Base-by-base conservation (phyloP, 495 filamentous ascomycete genomes). In the Amorphotheca resinae region DNA sequence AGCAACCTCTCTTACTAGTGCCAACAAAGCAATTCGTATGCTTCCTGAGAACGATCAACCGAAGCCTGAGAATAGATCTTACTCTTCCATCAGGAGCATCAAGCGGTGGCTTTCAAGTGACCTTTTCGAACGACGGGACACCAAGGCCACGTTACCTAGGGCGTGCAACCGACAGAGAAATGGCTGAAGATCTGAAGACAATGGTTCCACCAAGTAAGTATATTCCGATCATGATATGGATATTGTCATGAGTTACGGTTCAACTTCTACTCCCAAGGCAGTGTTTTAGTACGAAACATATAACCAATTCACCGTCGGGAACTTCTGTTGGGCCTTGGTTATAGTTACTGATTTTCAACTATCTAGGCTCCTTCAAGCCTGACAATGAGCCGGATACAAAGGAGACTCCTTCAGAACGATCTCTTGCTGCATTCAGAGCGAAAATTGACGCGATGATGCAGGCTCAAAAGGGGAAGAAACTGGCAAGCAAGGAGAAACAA, bases 61-160 rank as follows among this genome's bases (percentile, higher is more conserved):
- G 55, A 1, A 56, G 59, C 6, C 59, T 81, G 15, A 49, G 60
- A 0, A 63, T 59, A 16, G 26, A 53, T 2, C 54, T 84, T 16
- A 49, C 55, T 2, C 67, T 87, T 36, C 75, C 76, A 1, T 49
- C 55, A 6, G 64, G 67, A 3, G 48, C 48, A 9, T 56, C 59
- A 5, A 28, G 64, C 16, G 69, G 67, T 32, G 33, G 17, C 6
- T 77, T 87, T 44, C 51, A 67, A 18, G 52, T 79, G 38, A 54
- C 52, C 1, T 87, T 91, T 53, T 59, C 66, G 3, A 50, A 70
- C 15, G 64, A 69, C 15, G 64, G 63, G n/a, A 70, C 63, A 4
- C 75, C 77, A 4, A 63, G 64, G 14, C 84, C 85, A 2, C 69
- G 70, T 15, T 84, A 73, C 37, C 59, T 88, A 0, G 82, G 82